A percentile compares a stretch with the other conserved stretches of the same genome.
phyloP scores from a whole-genome alignment of 352 stramenopile species.

The Phytopythium sindhum region DNA sequence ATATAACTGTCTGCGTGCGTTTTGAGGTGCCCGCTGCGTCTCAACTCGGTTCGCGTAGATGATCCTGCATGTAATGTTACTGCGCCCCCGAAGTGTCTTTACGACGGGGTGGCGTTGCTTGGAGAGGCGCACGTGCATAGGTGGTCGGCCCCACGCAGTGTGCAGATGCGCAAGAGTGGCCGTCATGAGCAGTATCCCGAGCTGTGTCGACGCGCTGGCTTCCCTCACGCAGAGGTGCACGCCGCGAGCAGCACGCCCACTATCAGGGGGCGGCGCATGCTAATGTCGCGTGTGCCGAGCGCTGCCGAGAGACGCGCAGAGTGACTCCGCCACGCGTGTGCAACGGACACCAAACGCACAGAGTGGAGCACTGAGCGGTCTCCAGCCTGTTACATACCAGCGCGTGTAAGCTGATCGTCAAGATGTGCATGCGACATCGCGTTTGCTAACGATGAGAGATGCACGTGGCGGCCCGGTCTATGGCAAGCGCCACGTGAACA shows the following conservation, averaged over 20 bases:
- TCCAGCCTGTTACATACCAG: constrained; percentile 1
- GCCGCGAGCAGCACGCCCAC: too few species aligned
- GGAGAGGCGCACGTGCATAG: neutral
- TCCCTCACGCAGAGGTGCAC: neutral
- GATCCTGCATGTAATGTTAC: neutral
- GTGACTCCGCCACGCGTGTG: neutral
- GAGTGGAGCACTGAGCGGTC: neutral
- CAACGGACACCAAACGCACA: constrained; percentile 9
- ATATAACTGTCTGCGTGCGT: too few species aligned
- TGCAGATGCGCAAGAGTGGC: neutral
- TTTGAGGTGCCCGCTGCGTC: too few species aligned
- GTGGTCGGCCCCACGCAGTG: neutral
- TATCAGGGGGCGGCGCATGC: neutral
- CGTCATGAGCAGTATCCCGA: neutral
- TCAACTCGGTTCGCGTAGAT: neutral
- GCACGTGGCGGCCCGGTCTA: neutral
- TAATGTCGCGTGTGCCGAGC: neutral
- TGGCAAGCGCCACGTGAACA: neutral
- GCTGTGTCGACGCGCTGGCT: neutral
- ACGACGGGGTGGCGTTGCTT: neutral
- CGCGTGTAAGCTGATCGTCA: constrained; percentile 2
- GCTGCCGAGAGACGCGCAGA: neutral
- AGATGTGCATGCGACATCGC: constrained; percentile 8
- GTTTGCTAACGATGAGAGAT: constrained; percentile 3
- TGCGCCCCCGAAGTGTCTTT: neutral